These are phyloP conservation scores for Oryza coarctata DNA, from an alignment of 176 grass and related monocot species.

Conservation along the genomic window DNA sequence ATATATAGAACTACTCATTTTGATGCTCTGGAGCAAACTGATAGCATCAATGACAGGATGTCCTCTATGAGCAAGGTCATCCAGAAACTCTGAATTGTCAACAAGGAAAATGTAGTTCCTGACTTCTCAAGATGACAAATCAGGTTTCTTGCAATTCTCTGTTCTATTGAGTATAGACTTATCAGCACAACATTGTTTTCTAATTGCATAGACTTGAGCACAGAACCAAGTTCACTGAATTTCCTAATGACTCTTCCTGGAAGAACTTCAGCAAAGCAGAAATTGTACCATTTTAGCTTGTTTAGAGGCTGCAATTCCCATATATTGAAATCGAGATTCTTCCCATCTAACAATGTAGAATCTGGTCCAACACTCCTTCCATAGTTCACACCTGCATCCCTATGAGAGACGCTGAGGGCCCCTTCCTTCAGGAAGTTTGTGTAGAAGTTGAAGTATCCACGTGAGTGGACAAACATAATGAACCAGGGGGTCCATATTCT, in stretches of 20 bases:
- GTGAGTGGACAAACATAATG: conserved; percentile 91
- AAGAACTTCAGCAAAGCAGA: conserved; percentile 71
- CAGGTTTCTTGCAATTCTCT: conserved; percentile 66
- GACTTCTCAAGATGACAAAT: conserved; percentile 84
- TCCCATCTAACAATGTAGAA: conserved; percentile 74
- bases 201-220: conserved; percentile 55
- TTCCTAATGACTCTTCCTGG: conserved; percentile 60
- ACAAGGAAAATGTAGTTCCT: conserved; percentile 68
- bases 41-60: conserved; percentile 70
- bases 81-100: conserved; percentile 62
- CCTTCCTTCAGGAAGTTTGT: conserved; percentile 85
- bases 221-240: conserved; percentile 62
- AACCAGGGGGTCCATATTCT: conserved; percentile 99
- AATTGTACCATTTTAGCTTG: conserved; percentile 77
- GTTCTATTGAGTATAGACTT: conserved; percentile 56
- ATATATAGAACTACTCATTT: conserved; percentile 25
- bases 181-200: conserved; percentile 57
- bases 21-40: conserved; percentile 43
- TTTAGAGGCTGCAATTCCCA: conserved; percentile 58
- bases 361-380: conserved; percentile 85
- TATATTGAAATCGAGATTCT: conserved; percentile 65
- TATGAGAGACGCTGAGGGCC: conserved; percentile 84
- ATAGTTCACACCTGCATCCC: conserved; percentile 95
- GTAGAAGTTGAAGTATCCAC: conserved; percentile 92
- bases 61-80: conserved; percentile 84